Evolutionary conservation across 2,329 filamentous ascomycete species (phyloP).

Genomic region (Aspergillus tubingensis): DNA sequence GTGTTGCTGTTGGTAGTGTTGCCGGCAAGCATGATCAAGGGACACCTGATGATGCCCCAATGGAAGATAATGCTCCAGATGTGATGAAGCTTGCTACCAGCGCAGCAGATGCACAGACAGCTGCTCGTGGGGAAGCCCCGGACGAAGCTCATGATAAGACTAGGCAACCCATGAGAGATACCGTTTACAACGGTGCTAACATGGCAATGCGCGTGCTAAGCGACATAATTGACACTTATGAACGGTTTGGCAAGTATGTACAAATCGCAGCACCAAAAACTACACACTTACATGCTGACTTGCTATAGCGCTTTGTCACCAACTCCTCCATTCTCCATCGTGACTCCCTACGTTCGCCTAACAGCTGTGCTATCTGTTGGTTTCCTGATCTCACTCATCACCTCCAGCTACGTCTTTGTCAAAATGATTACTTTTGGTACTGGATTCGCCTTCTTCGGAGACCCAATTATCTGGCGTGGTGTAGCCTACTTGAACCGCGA

Average conservation of each 20-base stretch:
- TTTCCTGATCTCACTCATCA: constrained; percentile 55
- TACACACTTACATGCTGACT: background rate
- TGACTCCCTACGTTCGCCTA: constrained; percentile 57
- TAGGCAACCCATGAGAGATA: constrained; percentile 73
- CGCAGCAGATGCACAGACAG: constrained; percentile 57
- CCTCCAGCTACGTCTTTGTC: constrained; percentile 60
- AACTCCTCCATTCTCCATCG: constrained; percentile 61
- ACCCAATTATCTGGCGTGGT: constrained; percentile 67
- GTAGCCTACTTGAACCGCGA: constrained; percentile 52
- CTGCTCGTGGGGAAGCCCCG: constrained; percentile 54
- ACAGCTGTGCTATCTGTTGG: constrained; percentile 56
- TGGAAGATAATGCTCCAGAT: constrained; percentile 61
- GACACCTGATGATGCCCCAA: constrained; percentile 55
- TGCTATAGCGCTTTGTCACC: constrained; percentile 59
- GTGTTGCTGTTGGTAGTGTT: constrained; percentile 74
- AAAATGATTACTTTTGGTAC: constrained; percentile 67
- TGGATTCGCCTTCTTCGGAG: constrained; percentile 79
- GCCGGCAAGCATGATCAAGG: constrained; percentile 74
- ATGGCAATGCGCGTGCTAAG: constrained; percentile 68
- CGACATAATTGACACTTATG: constrained; percentile 63
- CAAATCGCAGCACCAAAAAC: background rate
- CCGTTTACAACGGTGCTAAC: constrained; percentile 75
- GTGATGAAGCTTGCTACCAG: constrained; percentile 58
- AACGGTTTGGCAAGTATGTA: constrained; percentile 61
- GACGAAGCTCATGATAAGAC: constrained; percentile 68